These are phyloP conservation scores for Hypomontagnella monticulosa DNA, from an alignment of 495 filamentous ascomycete species.

Conservation along the genomic window DNA sequence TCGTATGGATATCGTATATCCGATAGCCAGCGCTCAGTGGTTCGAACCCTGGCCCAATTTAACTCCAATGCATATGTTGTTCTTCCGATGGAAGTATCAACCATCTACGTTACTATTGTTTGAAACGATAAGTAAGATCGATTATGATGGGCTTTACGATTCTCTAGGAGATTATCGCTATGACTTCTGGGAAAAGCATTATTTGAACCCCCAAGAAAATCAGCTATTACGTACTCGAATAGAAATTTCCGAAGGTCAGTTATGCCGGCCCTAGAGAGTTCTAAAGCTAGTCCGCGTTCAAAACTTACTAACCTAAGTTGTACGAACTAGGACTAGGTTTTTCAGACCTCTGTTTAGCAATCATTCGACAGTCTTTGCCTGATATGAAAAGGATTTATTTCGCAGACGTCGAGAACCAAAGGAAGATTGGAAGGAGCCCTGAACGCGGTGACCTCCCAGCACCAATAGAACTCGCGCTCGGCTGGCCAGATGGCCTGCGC, in stretches of 20 bases:
- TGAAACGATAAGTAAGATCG: not conserved
- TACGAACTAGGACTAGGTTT: not conserved
- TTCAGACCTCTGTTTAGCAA: not conserved
- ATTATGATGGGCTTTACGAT: not conserved
- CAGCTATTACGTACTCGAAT: too few relatives aligned
- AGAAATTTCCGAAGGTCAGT: constrained; percentile 2
- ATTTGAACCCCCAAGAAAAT: too few relatives aligned
- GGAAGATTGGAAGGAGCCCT: not conserved
- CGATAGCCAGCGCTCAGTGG: too few relatives aligned
- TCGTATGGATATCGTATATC: not conserved
- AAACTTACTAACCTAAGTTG: not conserved
- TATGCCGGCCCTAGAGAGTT: not conserved
- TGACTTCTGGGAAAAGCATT: too few relatives aligned
- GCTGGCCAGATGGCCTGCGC: constrained; percentile 10
- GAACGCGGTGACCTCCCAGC: not conserved
- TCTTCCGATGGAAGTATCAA: too few relatives aligned
- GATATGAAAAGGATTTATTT: not conserved
- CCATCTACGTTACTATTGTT: too few relatives aligned
- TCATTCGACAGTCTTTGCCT: constrained; percentile 1
- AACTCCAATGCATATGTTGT: too few relatives aligned
- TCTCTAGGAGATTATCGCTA: not conserved
- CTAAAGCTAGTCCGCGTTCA: not conserved
- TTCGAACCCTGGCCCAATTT: too few relatives aligned
- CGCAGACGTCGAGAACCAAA: not conserved
- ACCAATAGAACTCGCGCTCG: not conserved